Base-by-base conservation (phyloP, 129 eudicot species). In the Sambucus nigra region DNA sequence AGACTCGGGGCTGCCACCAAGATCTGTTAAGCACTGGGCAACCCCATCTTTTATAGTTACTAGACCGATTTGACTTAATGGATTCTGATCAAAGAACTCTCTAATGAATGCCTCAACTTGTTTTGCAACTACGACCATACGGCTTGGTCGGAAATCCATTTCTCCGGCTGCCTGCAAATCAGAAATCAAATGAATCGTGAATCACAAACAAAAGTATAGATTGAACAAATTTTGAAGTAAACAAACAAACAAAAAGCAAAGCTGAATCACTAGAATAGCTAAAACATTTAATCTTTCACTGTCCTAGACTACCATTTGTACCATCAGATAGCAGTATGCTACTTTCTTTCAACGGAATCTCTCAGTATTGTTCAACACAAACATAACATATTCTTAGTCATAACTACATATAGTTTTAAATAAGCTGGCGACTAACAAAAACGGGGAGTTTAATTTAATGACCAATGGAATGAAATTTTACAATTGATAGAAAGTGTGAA, bases 1-100 rank as follows among this genome's bases (percentile, higher is more conserved):
- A 31, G 99, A 76, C 71, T 91, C 99, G 1, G 99, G 99, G 59
- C 99, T 91, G 46, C 99, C 99, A 70, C 95, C 99, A 17, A 91
- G 88, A 56, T 86, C 91, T 0, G 95, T 91, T 58, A 91, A 71
- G 66, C 89, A 81, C 45, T 81, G 72, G 45, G 99, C 95, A 54
- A 91, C 75, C 24, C 99, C 99, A 40, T 91, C 94, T 72, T 86
- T 91, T 31, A 91, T 74, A 47, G 65, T 52, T n/a, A 86, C 77
- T 10, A 91, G 61, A 18, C 99, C 99, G 27, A 91, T 65, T 65
- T 91, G 99, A 77, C 95, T 85, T 19, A 91, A 68, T 6, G 99
- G 99, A 47, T 91, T 91, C 74, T 91, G 99, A 67, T 91, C 95
- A 65, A 91, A 91, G 74, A 85, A 85, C 51, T 91, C 99, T 69